phyloP scores from a whole-genome alignment of 306 rosid species.

The Pueraria montana region DNA sequence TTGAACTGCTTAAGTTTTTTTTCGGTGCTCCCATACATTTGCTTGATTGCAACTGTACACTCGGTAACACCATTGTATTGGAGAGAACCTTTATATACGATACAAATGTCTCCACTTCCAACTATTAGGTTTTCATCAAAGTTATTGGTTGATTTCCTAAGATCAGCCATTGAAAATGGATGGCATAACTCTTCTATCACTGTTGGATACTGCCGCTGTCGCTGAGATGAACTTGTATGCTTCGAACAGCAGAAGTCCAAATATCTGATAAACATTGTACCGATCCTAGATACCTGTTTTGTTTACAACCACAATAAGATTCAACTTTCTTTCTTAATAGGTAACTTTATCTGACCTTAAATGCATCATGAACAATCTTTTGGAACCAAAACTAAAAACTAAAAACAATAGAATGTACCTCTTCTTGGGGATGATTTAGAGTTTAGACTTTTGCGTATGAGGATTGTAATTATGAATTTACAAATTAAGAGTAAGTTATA shows the following conservation, averaged over 20 bases:
- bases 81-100: constrained; percentile 31
- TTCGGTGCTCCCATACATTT: neutral
- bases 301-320: neutral
- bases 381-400: neutral
- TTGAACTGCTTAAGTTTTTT: neutral
- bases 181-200: constrained; percentile 40
- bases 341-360: neutral
- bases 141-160: constrained; percentile 44
- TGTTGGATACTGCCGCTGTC: neutral
- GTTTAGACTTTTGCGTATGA: neutral
- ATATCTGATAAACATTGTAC: neutral
- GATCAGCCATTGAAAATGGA: constrained; percentile 35
- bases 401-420: neutral
- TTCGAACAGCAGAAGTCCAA: neutral
- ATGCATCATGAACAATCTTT: neutral
- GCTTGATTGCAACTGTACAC: neutral
- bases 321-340: neutral
- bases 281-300: neutral
- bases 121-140: neutral
- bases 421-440: neutral
- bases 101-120: rapidly evolving
- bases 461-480: neutral
- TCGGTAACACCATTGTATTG: neutral
- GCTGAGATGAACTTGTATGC: neutral
- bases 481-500: neutral